These are phyloP conservation scores for Alternaria viburni DNA, from an alignment of 2,329 filamentous ascomycete species.

Conservation along the genomic window DNA sequence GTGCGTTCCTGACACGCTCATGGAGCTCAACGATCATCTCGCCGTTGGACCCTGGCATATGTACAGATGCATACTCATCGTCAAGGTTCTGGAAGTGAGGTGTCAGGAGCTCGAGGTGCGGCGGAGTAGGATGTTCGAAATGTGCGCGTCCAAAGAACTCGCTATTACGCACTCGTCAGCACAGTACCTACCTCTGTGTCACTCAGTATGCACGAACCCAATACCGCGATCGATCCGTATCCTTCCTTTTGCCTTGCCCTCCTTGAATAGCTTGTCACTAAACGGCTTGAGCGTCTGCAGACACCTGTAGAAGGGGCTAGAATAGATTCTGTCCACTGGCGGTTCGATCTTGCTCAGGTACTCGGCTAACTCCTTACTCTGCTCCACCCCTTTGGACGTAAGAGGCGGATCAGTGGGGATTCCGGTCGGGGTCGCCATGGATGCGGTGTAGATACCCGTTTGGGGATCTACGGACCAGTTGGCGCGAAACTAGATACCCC, in stretches of 20 bases:
- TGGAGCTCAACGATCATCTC: slow-evolving; percentile 83
- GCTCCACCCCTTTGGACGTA: slow-evolving; percentile 82
- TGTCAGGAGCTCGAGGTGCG: slow-evolving; percentile 65
- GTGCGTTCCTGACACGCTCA: slow-evolving; percentile 73
- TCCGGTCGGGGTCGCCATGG: slow-evolving; percentile 76
- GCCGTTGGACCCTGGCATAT: slow-evolving; percentile 73
- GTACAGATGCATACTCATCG: slow-evolving; percentile 64
- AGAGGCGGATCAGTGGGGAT: slow-evolving; percentile 88
- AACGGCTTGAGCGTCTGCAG: slow-evolving; percentile 50
- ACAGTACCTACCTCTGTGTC: not conserved
- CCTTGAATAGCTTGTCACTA: slow-evolving; percentile 39
- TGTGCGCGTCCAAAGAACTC: slow-evolving; percentile 92
- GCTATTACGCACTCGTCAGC: not conserved
- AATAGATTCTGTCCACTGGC: slow-evolving; percentile 77
- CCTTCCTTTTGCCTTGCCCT: slow-evolving; percentile 45
- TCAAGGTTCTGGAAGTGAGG: slow-evolving; percentile 71
- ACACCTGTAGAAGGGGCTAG: slow-evolving; percentile 52
- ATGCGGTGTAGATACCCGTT: slow-evolving; percentile 78
- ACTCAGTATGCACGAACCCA: slow-evolving; percentile 48
- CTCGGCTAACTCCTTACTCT: slow-evolving; percentile 76
- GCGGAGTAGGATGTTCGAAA: slow-evolving; percentile 84
- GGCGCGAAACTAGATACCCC: slow-evolving; percentile 72
- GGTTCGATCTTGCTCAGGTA: slow-evolving; percentile 69
- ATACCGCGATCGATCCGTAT: slow-evolving; percentile 61
- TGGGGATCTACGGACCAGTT: slow-evolving; percentile 85